These are phyloP conservation scores for Clavulina sp. DNA, from an alignment of 768 basidiomycete species.

Conservation along the genomic window DNA sequence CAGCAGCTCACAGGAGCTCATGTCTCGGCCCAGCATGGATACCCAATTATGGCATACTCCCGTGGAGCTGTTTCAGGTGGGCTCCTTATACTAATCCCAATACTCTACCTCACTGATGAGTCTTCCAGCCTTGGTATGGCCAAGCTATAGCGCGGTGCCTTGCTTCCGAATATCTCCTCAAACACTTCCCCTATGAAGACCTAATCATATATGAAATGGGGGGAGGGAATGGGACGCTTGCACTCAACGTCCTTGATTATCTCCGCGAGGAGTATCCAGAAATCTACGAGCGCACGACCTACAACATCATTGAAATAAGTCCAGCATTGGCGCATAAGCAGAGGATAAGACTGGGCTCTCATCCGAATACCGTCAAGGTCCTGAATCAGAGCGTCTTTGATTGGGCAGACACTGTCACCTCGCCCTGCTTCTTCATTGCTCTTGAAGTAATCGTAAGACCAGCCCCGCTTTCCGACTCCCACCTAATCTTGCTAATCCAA, in stretches of 20 bases:
- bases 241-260: constrained; percentile 71
- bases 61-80: constrained; percentile 90
- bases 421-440: constrained; percentile 85
- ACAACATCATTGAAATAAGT: constrained; percentile 92
- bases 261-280: constrained; percentile 65
- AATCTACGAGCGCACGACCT: constrained; percentile 82
- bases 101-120: background rate
- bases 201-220: constrained; percentile 95
- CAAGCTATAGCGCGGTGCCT: constrained; percentile 79
- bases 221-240: constrained; percentile 92
- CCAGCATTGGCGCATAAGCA: constrained; percentile 58
- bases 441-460: constrained; percentile 91
- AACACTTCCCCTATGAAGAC: constrained; percentile 92
- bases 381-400: constrained; percentile 70
- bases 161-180: constrained; percentile 79
- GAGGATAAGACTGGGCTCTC: constrained; percentile 38
- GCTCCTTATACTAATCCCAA: constrained; percentile 11
- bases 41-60: constrained; percentile 99
- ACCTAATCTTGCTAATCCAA: background rate
- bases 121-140: constrained; percentile 80
- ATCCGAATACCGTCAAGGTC: constrained; percentile 52
- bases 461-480: constrained; percentile 13
- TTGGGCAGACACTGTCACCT: constrained; percentile 55
- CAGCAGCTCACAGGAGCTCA: constrained; percentile 8
- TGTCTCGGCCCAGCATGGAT: constrained; percentile 49